Evolutionary conservation across 208 protist species (phyloP), one percentile per base, ranked within the genome.

Genomic region (Acanthamoeba culbertsoni): DNA sequence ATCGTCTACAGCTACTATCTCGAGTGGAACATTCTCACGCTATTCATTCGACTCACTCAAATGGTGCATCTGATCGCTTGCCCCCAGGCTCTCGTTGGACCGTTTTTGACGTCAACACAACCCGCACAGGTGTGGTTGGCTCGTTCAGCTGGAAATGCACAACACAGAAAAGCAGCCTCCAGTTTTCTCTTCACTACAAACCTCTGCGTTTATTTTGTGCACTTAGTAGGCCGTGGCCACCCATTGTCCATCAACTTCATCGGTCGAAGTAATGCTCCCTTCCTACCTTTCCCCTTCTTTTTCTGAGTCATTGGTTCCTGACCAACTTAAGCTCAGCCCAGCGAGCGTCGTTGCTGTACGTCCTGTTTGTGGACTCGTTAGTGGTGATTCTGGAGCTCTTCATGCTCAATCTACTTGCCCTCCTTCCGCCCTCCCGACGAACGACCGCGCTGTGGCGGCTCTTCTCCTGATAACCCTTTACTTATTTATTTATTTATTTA

Each of bases 1-100:
- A 84, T 55, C 43, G 73, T 84, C 4, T 84, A 84, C 73, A 55
- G 73, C 73, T 84, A 84, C 73, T 84, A 84, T 43, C 73, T 84
- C 31, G 73, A 84, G 8, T 84, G 73, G 73, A 84, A 55, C 73
- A 84, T 84, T 12, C 43, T 84, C 73, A 37, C 43, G 18, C 43
- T 84, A 0, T 37, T 84, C 73, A 57, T 84, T 3, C 73, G 73
- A 16, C 73, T 84, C 73, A 5, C 73, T 16, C 73, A 84, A 55
- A n/a, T 84, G 73, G 73, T 84, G 31, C 73, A 2, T 31, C 53
- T 26, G 23, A 57, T 71, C 31, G n/a, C n/a, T n/a, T 71, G 57
- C 1, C 14, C n/a, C 18, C 4, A 35, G 23, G 55, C 1, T 35
- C 20, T 63, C 2, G 20, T 35, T 75, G n/a, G 12, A 73, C 42